phyloP scores from a whole-genome alignment of 345 rosid species.

The Tarenaya hassleriana region DNA sequence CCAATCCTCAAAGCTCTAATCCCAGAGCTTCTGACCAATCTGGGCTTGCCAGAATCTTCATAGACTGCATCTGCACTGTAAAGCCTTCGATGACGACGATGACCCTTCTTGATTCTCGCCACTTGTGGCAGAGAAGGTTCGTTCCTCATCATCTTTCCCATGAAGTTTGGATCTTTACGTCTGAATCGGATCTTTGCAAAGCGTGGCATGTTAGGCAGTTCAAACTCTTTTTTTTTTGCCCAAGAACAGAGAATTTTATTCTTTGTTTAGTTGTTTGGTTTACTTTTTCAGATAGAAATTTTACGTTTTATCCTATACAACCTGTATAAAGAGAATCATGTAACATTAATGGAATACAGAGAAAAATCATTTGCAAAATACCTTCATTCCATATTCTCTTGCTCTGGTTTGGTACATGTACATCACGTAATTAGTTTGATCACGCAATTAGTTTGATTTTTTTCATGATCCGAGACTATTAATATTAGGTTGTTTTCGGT shows the following conservation, averaged over 20 bases:
- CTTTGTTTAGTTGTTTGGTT: too few relatives aligned
- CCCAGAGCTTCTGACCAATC: slow-evolving; percentile 69
- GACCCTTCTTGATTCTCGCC: slow-evolving; percentile 33
- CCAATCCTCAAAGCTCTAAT: slow-evolving; percentile 87
- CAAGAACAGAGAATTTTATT: slow-evolving; percentile 4
- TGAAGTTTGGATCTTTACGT: slow-evolving; percentile 37
- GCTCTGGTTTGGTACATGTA: too few relatives aligned
- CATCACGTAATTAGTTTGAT: too few relatives aligned
- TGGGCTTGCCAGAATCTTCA: slow-evolving; percentile 37
- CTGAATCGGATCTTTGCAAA: slow-evolving; percentile 27
- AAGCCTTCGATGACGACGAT: slow-evolving; percentile 37
- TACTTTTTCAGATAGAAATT: too few relatives aligned
- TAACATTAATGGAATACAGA: too few relatives aligned
- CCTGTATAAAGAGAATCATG: too few relatives aligned
- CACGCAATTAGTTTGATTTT: too few relatives aligned
- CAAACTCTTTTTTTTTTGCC: slow-evolving; percentile 35
- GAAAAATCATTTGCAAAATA: too few relatives aligned
- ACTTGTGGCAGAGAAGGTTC: slow-evolving; percentile 16
- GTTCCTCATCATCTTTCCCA: slow-evolving; percentile 30
- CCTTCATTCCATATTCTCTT: too few relatives aligned
- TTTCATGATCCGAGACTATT: too few relatives aligned
- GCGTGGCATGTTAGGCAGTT: slow-evolving; percentile 57
- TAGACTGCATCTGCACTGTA: slow-evolving; percentile 30
- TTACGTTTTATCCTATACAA: too few relatives aligned
- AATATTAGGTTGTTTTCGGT: too few relatives aligned